These are phyloP conservation scores for Cladosporium sp. DNA, from an alignment of 2,329 filamentous ascomycete genomes.

Conservation along the genomic window DNA sequence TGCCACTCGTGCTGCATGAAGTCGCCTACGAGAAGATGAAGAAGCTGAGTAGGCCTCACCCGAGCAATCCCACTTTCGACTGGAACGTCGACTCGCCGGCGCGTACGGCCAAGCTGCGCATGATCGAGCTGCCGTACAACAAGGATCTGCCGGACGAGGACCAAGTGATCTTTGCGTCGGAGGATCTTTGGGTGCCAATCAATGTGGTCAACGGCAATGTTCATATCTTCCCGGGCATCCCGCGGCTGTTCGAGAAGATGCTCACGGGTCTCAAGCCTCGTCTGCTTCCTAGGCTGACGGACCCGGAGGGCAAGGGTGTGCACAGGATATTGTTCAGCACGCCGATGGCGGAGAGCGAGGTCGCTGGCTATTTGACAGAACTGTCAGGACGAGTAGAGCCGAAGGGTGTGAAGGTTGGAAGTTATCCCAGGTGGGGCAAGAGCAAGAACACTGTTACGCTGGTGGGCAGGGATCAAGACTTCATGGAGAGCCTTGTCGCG, in stretches of 20 bases:
- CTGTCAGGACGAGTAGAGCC: conserved; percentile 71
- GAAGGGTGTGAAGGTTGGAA: conserved; percentile 87
- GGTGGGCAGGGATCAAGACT: conserved; percentile 72
- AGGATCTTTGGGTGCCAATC: conserved; percentile 89
- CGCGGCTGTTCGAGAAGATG: conserved; percentile 76
- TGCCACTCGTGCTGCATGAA: conserved; percentile 75
- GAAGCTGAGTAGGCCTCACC: conserved; percentile 70
- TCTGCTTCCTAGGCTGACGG: conserved; percentile 68
- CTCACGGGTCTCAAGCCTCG: conserved; percentile 73
- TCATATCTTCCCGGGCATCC: conserved; percentile 89
- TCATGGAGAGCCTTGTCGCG: conserved; percentile 72
- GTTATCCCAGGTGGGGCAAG: conserved; percentile 91
- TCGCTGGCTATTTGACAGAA: conserved; percentile 80
- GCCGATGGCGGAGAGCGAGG: conserved; percentile 79
- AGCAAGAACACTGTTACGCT: conserved; percentile 86
- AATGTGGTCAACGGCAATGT: conserved; percentile 88
- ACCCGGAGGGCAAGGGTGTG: conserved; percentile 80
- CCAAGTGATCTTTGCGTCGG: conserved; percentile 75
- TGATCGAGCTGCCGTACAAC: conserved; percentile 85
- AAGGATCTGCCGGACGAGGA: conserved; percentile 58
- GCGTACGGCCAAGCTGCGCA: conserved; percentile 79
- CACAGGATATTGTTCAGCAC: conserved; percentile 81
- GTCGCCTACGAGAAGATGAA: conserved; percentile 82
- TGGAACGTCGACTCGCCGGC: conserved; percentile 82
- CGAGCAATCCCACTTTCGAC: conserved; percentile 71